These are phyloP conservation scores for Neurospora tetraspora DNA, from an alignment of 495 filamentous ascomycete species.

Conservation along the genomic window DNA sequence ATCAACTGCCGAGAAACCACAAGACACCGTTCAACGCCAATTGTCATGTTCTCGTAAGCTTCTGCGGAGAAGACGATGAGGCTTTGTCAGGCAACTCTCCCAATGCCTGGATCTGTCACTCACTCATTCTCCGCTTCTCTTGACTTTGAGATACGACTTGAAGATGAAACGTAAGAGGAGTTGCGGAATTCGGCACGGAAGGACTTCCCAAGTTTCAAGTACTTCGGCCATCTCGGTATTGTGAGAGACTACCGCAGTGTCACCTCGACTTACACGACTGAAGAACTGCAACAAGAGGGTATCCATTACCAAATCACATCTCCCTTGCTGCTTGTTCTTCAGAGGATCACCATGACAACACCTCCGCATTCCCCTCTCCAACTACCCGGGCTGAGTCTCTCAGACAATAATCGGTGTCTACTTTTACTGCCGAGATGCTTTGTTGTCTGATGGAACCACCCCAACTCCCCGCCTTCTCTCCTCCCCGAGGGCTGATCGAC, in stretches of 20 bases:
- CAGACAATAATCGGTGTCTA: not conserved
- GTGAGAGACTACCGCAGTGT: not conserved
- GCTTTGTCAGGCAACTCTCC: not conserved
- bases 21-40: not conserved
- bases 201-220: not conserved
- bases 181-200: not conserved
- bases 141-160: not conserved
- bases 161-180: not conserved
- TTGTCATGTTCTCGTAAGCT: conserved; percentile 5
- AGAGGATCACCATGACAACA: not conserved
- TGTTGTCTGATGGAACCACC: not conserved
- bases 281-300: not conserved
- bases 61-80: not conserved
- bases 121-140: not conserved
- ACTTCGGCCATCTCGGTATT: not conserved
- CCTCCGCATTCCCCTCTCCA: not conserved
- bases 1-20: conserved; percentile 4
- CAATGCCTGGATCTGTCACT: not conserved
- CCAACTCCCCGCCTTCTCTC: not conserved
- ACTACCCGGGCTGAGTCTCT: not conserved
- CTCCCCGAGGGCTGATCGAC: not conserved
- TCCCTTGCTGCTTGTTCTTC: not conserved
- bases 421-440: not conserved
- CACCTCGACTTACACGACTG: not conserved
- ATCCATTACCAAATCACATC: not conserved